phyloP scores from a whole-genome alignment of 805 yeast genomes.

The Zygoascus tannicola region DNA sequence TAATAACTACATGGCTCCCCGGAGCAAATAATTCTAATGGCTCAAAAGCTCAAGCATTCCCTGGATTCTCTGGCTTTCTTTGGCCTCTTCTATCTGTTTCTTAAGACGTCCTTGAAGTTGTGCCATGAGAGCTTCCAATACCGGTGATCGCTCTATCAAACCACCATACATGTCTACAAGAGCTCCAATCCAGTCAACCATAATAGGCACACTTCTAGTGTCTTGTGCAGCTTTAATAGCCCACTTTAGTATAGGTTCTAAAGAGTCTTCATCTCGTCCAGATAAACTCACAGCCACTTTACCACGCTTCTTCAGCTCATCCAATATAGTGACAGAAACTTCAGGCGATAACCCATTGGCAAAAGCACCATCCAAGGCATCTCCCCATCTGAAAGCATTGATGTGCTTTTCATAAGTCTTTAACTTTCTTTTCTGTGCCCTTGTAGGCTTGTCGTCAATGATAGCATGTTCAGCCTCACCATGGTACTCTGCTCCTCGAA shows the following conservation, averaged over 20 bases:
- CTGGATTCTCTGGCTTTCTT: slow-evolving; percentile 79
- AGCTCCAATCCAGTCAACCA: slow-evolving; percentile 60
- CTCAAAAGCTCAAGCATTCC: slow-evolving; percentile 83
- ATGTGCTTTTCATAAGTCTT: slow-evolving; percentile 76
- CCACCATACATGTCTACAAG: slow-evolving; percentile 67
- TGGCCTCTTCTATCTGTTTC: slow-evolving; percentile 64
- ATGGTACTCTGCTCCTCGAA: slow-evolving; percentile 82
- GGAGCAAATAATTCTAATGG: not conserved
- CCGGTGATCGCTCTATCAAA: slow-evolving; percentile 64
- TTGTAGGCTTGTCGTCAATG: slow-evolving; percentile 43
- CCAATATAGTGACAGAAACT: slow-evolving; percentile 68
- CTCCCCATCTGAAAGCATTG: slow-evolving; percentile 84
- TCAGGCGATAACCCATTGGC: slow-evolving; percentile 71
- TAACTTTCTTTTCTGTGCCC: slow-evolving; percentile 44
- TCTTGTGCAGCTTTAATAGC: slow-evolving; percentile 67
- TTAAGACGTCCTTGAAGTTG: slow-evolving; percentile 49
- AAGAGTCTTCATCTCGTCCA: slow-evolving; percentile 74
- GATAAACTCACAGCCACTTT: slow-evolving; percentile 73
- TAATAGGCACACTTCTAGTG: slow-evolving; percentile 54
- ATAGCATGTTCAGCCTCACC: slow-evolving; percentile 81
- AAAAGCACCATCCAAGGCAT: slow-evolving; percentile 84
- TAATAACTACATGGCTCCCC: not conserved
- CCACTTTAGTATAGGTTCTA: slow-evolving; percentile 86
- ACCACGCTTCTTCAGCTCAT: slow-evolving; percentile 81
- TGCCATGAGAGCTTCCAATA: slow-evolving; percentile 61